phyloP scores from a whole-genome alignment of 1,139 yeast genomes.

The Blastobotrys indianensis region DNA sequence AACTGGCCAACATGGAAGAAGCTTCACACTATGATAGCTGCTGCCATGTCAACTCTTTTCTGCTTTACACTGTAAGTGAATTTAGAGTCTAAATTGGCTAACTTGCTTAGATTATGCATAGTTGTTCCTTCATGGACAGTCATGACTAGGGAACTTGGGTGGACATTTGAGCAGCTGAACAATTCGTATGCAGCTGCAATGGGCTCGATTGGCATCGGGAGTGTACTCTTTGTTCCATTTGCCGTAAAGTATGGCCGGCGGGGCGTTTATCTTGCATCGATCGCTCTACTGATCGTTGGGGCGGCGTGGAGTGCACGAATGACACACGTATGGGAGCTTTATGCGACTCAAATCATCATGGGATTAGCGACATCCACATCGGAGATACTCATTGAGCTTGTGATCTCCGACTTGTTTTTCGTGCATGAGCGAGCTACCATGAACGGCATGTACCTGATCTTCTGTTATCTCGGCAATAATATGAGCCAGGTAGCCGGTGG shows the following conservation, averaged over 20 bases:
- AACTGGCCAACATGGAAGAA: conserved; percentile 39
- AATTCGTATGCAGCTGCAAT: conserved; percentile 15
- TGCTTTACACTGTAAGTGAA: conserved; percentile 12
- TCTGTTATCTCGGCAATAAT: conserved; percentile 37
- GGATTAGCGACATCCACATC: conserved; percentile 16
- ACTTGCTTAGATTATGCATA: conserved; percentile 26
- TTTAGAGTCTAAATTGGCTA: not conserved
- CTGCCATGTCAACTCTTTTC: conserved; percentile 34
- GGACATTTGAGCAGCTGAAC: conserved; percentile 35
- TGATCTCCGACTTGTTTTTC: conserved; percentile 46
- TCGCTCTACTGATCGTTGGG: conserved; percentile 28
- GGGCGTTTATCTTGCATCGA: conserved; percentile 40
- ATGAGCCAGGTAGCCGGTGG: conserved; percentile 47
- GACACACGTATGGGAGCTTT: conserved; percentile 17
- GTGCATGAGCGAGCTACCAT: conserved; percentile 49
- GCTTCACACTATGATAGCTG: conserved; percentile 34
- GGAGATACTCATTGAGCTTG: conserved; percentile 16
- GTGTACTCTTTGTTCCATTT: conserved; percentile 41
- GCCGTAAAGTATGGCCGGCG: conserved; percentile 47
- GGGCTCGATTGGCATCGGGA: conserved; percentile 37
- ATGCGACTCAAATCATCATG: conserved; percentile 15
- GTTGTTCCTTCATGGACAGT: conserved; percentile 40
- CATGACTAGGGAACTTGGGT: conserved; percentile 41
- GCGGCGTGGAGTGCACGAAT: conserved; percentile 17
- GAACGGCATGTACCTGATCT: conserved; percentile 42